These are phyloP conservation scores for Boletus semigastroideus DNA, from an alignment of 1,284 basidiomycete species.

Conservation along the genomic window DNA sequence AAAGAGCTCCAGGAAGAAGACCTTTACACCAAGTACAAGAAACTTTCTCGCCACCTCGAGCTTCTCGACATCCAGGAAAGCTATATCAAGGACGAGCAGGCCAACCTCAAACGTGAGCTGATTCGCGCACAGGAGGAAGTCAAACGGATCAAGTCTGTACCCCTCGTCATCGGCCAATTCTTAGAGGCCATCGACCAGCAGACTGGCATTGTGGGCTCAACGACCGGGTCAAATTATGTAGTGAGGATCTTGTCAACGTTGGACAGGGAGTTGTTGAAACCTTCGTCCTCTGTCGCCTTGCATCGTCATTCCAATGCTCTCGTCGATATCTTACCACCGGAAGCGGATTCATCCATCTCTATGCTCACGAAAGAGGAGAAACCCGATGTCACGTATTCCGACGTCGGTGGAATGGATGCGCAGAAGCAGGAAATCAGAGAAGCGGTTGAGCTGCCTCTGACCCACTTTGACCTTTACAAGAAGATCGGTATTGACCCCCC, in stretches of 20 bases:
- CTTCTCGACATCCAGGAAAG: conserved; percentile 95
- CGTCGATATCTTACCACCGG: conserved; percentile 97
- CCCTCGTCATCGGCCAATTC: conserved; percentile 99
- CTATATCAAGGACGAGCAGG: conserved; percentile 99
- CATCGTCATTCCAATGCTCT: conserved; percentile 99
- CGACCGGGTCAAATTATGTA: conserved; percentile 98
- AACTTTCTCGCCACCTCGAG: conserved; percentile 88
- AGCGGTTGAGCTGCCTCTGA: conserved; percentile 97
- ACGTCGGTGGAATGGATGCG: conserved; percentile 95
- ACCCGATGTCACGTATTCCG: conserved; percentile 86
- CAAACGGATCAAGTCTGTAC: conserved; percentile 98
- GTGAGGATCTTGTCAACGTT: conserved; percentile 97
- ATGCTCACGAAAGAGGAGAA: conserved; percentile 95
- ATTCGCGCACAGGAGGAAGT: conserved; percentile 99
- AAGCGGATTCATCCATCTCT: conserved; percentile 96
- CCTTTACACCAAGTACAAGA: conserved; percentile 94
- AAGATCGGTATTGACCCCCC: conserved; percentile 99
- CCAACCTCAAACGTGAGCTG: conserved; percentile 96
- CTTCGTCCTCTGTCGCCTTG: conserved; percentile 94
- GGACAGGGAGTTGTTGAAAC: conserved; percentile 96
- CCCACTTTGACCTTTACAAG: conserved; percentile 97
- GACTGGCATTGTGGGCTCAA: conserved; percentile 97
- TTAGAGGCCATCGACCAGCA: conserved; percentile 98
- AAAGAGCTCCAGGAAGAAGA: conserved; percentile 90
- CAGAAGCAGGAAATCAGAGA: conserved; percentile 99